Conservation (phyloP, 306 rosid species). For the Pyrus pyrifolia region DNA sequence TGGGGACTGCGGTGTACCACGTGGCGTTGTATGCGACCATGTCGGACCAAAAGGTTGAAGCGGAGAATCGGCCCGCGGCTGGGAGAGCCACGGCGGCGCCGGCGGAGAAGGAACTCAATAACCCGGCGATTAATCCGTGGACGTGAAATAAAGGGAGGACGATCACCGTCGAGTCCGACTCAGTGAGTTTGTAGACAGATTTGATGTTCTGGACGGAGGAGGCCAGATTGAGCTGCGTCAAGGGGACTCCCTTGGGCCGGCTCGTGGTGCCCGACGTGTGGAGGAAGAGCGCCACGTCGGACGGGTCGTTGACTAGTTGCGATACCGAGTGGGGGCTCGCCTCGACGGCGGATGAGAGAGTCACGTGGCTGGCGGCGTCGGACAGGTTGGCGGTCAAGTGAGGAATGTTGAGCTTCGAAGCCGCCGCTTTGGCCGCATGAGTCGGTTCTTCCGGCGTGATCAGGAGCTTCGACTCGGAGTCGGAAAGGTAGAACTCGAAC, state of each 20-base stretch:
- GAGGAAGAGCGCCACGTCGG: slow-evolving; percentile 80
- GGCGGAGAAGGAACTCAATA: slow-evolving; percentile 55
- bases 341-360: slow-evolving; percentile 19
- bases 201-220: slow-evolving; percentile 61
- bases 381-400: slow-evolving; percentile 38
- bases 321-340: slow-evolving; percentile 6
- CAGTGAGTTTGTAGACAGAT: slow-evolving; percentile 63
- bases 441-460: slow-evolving; percentile 50
- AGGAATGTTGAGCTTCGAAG: slow-evolving; percentile 52
- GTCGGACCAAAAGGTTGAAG: slow-evolving; percentile 77
- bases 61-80: slow-evolving; percentile 73
- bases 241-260: slow-evolving; percentile 85
- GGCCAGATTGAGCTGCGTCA: slow-evolving; percentile 72
- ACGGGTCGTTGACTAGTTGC: slow-evolving; percentile 37
- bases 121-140: slow-evolving; percentile 66
- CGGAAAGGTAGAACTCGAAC: slow-evolving; percentile 71
- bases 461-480: slow-evolving; percentile 74
- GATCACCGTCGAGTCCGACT: slow-evolving; percentile 67
- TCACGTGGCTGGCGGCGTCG: slow-evolving; percentile 15
- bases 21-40: slow-evolving; percentile 59
- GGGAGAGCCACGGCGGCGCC: slow-evolving; percentile 66
- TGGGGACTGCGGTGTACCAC: slow-evolving; percentile 94
- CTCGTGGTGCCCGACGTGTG: slow-evolving; percentile 98
- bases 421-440: slow-evolving; percentile 43
- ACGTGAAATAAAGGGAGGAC: slow-evolving; percentile 87